Conservation (phyloP, 2,329 filamentous ascomycete species). For the Phyllosticta paracitricarpa region DNA sequence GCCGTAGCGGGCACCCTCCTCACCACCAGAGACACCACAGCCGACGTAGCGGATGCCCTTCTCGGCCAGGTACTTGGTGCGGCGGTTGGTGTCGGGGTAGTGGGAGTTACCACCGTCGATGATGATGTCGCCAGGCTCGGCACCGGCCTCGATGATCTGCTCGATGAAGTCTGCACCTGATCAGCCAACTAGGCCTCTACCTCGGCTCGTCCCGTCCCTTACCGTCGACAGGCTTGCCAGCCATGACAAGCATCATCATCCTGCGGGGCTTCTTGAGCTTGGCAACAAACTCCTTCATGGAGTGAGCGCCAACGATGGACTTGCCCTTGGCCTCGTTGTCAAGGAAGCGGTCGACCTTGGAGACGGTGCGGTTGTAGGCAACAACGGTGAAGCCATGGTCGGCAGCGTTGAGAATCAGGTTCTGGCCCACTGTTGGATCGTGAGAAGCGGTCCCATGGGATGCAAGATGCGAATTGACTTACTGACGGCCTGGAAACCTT, state of each 20-base stretch:
- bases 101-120: constrained; percentile 99
- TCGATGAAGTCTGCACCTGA: constrained; percentile 72
- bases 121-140: constrained; percentile 65
- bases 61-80: constrained; percentile 71
- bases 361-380: constrained; percentile 96
- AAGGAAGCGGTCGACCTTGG: constrained; percentile 94
- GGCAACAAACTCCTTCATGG: constrained; percentile 83
- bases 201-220: neutral
- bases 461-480: constrained; percentile 1
- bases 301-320: constrained; percentile 82
- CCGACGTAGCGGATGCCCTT: constrained; percentile 97
- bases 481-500: constrained; percentile 9
- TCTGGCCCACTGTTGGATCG: constrained; percentile 36
- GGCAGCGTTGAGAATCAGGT: constrained; percentile 46
- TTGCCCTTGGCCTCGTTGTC: constrained; percentile 66
- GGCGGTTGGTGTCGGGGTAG: constrained; percentile 97
- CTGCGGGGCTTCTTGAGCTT: constrained; percentile 97
- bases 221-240: constrained; percentile 82
- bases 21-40: constrained; percentile 94
- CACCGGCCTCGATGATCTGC: constrained; percentile 56
- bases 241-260: constrained; percentile 98
- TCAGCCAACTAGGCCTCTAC: neutral
- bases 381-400: constrained; percentile 79
- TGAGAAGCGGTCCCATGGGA: neutral
- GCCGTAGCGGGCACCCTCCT: constrained; percentile 96